These are phyloP conservation scores for Trifolium pratense DNA, from an alignment of 306 rosid species.

Conservation along the genomic window DNA sequence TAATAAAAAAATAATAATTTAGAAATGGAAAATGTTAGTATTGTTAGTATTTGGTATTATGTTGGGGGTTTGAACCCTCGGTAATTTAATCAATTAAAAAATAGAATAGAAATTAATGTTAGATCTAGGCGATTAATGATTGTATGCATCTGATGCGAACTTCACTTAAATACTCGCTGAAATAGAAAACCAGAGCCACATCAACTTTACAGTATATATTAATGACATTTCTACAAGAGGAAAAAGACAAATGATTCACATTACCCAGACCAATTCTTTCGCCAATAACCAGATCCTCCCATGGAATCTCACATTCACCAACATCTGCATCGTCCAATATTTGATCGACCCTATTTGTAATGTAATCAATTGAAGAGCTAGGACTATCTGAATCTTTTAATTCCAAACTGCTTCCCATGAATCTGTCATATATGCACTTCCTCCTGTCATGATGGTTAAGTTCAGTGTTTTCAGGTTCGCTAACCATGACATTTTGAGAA, in stretches of 20 bases:
- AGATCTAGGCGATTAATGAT: constrained; percentile 38
- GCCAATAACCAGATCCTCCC: constrained; percentile 94
- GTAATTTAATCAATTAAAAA: constrained; percentile 27
- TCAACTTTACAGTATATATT: constrained; percentile 26
- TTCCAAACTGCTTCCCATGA: constrained; percentile 65
- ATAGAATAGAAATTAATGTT: constrained; percentile 22
- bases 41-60: not conserved
- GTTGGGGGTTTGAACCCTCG: not conserved
- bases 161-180: constrained; percentile 16
- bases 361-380: constrained; percentile 58
- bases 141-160: constrained; percentile 25
- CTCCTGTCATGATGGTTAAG: constrained; percentile 53
- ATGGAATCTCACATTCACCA: constrained; percentile 90
- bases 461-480: constrained; percentile 52
- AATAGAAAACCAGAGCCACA: constrained; percentile 29
- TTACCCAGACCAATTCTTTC: constrained; percentile 98
- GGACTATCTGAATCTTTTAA: constrained; percentile 67
- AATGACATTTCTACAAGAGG: constrained; percentile 33
- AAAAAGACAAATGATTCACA: constrained; percentile 40
- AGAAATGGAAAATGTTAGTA: not conserved
- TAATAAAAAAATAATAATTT: not conserved
- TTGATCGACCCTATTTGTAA: constrained; percentile 64
- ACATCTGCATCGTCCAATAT: constrained; percentile 92
- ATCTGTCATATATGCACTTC: constrained; percentile 65
- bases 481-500: constrained; percentile 43